Evolutionary conservation across 768 basidiomycete species (phyloP).

Genomic region (Russula sp.): DNA sequence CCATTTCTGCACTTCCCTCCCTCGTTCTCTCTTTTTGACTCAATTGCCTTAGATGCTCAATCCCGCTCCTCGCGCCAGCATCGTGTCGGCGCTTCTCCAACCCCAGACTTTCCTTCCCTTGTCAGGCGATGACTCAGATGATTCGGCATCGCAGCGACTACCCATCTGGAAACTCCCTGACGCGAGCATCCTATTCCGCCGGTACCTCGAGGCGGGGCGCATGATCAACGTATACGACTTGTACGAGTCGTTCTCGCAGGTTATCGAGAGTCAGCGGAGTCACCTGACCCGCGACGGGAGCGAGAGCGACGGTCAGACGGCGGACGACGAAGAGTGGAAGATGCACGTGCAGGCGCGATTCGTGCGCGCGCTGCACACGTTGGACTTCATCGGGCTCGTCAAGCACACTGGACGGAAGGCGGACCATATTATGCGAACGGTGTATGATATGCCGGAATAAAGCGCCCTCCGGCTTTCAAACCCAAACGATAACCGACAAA

Average conservation of each 20-base stretch:
- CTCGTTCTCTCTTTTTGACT: not conserved
- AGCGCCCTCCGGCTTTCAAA: not conserved
- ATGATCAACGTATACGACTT: slow-evolving; percentile 87
- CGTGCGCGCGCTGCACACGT: slow-evolving; percentile 71
- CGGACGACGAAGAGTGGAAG: slow-evolving; percentile 49
- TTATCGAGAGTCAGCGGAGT: slow-evolving; percentile 52
- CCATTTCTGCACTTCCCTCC: not conserved
- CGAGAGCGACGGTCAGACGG: slow-evolving; percentile 26
- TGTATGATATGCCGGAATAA: slow-evolving; percentile 46
- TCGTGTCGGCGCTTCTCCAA: slow-evolving; percentile 55
- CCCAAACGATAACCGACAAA: not conserved
- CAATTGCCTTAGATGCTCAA: slow-evolving; percentile 49
- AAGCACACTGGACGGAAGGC: slow-evolving; percentile 74
- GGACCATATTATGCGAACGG: slow-evolving; percentile 67
- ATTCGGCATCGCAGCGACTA: not conserved
- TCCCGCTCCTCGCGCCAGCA: slow-evolving; percentile 56
- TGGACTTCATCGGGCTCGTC: slow-evolving; percentile 75
- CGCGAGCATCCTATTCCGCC: slow-evolving; percentile 65
- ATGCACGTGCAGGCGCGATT: slow-evolving; percentile 71
- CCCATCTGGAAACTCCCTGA: slow-evolving; percentile 58
- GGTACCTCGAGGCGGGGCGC: slow-evolving; percentile 74
- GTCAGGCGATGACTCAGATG: not conserved
- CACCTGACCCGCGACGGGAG: slow-evolving; percentile 15
- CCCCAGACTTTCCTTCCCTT: slow-evolving; percentile 44
- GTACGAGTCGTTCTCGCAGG: slow-evolving; percentile 71